These are phyloP conservation scores for Rhexocercosporidium sp. DNA, from an alignment of 2,329 filamentous ascomycete species.

Conservation along the genomic window DNA sequence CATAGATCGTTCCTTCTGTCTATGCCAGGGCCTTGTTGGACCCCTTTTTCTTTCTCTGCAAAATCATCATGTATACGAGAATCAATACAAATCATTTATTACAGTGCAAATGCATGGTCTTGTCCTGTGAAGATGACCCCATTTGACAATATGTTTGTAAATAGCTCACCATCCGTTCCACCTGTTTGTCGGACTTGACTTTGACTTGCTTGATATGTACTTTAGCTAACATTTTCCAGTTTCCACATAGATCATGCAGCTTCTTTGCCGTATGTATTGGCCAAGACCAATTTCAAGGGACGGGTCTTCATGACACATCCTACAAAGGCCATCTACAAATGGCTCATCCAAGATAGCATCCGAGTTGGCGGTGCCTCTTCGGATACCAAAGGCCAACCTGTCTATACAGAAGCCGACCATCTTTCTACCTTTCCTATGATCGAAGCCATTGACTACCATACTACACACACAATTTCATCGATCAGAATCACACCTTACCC, in stretches of 20 bases:
- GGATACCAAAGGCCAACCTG: slow-evolving; percentile 62
- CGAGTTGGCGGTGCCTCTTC: slow-evolving; percentile 78
- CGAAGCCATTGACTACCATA: slow-evolving; percentile 97
- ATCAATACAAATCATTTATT: slow-evolving; percentile 51
- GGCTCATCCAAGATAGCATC: slow-evolving; percentile 97
- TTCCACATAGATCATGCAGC: slow-evolving; percentile 99
- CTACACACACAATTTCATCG: slow-evolving; percentile 94
- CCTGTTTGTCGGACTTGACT: not conserved
- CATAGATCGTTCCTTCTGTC: slow-evolving; percentile 5
- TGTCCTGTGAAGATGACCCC: slow-evolving; percentile 42
- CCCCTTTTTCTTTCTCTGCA: slow-evolving; percentile 18
- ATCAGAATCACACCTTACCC: slow-evolving; percentile 97
- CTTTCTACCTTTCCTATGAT: slow-evolving; percentile 92
- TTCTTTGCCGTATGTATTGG: slow-evolving; percentile 94
- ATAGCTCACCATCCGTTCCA: slow-evolving; percentile 31
- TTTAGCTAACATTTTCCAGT: slow-evolving; percentile 56
- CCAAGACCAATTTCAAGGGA: slow-evolving; percentile 97
- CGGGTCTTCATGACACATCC: slow-evolving; percentile 99
- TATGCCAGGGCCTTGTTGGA: slow-evolving; percentile 5
- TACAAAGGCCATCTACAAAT: slow-evolving; percentile 99
- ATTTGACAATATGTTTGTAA: slow-evolving; percentile 34
- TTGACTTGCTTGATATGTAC: not conserved
- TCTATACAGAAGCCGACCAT: slow-evolving; percentile 96
- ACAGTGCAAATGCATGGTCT: slow-evolving; percentile 40
- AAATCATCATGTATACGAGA: slow-evolving; percentile 45